Percentiles rank a stretch among this genome's conserved stretches.
Evolutionary conservation across 371 early-diverging fungal species (phyloP).

Genomic region (Mucor mucedo): DNA sequence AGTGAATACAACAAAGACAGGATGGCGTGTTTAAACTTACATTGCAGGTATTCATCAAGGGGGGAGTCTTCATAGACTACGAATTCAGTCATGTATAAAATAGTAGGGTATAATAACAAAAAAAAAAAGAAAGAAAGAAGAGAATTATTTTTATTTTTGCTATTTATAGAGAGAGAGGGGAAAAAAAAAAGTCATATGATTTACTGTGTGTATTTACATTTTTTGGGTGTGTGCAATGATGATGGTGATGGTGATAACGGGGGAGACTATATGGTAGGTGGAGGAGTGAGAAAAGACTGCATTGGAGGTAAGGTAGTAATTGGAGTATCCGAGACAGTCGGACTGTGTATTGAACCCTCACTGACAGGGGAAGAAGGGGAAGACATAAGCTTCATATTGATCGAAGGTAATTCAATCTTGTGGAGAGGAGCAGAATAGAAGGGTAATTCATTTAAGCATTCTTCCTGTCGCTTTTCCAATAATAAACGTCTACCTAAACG

Average conservation of each 20-base stretch:
- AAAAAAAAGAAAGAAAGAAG: conserved; percentile 5
- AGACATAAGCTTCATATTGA: conserved; percentile 6
- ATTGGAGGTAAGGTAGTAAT: conserved; percentile 15
- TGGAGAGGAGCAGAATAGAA: conserved; percentile 50
- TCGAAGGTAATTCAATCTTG: conserved; percentile 38
- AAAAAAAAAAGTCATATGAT: conserved; percentile 4
- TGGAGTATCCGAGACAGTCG: neutral
- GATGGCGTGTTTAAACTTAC: conserved; percentile 31
- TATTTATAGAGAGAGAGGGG: neutral
- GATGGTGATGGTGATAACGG: no score
- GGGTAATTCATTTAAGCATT: conserved; percentile 42
- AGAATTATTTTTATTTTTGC: neutral
- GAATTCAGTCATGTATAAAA: conserved; percentile 58
- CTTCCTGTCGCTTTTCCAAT: conserved; percentile 18
- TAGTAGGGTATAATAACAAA: neutral
- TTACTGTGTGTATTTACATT: neutral
- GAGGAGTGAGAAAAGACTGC: conserved; percentile 19
- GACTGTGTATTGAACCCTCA: neutral
- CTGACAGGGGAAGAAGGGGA: neutral
- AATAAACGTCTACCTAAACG: conserved; percentile 40
- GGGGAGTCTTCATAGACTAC: conserved; percentile 78
- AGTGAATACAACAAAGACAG: neutral
- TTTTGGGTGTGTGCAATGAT: no score
- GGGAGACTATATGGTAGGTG: neutral
- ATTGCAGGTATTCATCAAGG: conserved; percentile 69